phyloP scores from a whole-genome alignment of 2,329 filamentous ascomycete species.

The Dothideomycetes sp. region DNA sequence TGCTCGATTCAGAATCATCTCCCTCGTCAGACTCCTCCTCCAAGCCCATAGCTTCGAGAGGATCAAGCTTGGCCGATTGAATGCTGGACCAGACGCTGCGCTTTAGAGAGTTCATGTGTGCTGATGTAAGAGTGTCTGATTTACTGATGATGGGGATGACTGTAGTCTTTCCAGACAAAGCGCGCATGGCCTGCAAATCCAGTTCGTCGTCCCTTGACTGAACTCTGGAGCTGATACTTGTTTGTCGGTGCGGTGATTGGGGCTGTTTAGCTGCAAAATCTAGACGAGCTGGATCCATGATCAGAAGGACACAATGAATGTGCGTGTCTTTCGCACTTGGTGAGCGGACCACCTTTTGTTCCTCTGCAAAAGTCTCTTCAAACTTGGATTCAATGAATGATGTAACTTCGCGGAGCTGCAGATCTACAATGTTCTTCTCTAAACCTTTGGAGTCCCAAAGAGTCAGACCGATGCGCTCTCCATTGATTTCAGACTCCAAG shows the following conservation, averaged over 20 bases:
- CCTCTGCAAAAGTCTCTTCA: slow-evolving; percentile 92
- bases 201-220: slow-evolving; percentile 59
- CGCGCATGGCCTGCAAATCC: slow-evolving; percentile 80
- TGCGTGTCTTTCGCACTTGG: slow-evolving; percentile 92
- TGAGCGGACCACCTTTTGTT: slow-evolving; percentile 92
- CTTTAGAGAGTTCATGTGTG: slow-evolving; percentile 88
- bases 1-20: slow-evolving; percentile 39
- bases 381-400: slow-evolving; percentile 96
- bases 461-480: slow-evolving; percentile 81
- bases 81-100: slow-evolving; percentile 81
- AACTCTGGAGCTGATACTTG: slow-evolving; percentile 1
- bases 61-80: slow-evolving; percentile 76
- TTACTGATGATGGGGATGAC: slow-evolving; percentile 94
- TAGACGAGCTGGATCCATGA: slow-evolving; percentile 78
- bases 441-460: slow-evolving; percentile 94
- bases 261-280: slow-evolving; percentile 48
- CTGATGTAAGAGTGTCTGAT: slow-evolving; percentile 89
- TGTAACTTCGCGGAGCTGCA: slow-evolving; percentile 85
- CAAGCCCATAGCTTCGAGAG: slow-evolving; percentile 73
- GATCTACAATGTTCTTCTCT: slow-evolving; percentile 88
- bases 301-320: slow-evolving; percentile 87
- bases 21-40: slow-evolving; percentile 47
- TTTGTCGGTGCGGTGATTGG: not conserved
- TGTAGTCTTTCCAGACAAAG: slow-evolving; percentile 84
- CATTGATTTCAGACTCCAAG: slow-evolving; percentile 87